Evolutionary conservation across 495 filamentous ascomycete genomes (phyloP).

Genomic region (Chaetomidium leptoderma): DNA sequence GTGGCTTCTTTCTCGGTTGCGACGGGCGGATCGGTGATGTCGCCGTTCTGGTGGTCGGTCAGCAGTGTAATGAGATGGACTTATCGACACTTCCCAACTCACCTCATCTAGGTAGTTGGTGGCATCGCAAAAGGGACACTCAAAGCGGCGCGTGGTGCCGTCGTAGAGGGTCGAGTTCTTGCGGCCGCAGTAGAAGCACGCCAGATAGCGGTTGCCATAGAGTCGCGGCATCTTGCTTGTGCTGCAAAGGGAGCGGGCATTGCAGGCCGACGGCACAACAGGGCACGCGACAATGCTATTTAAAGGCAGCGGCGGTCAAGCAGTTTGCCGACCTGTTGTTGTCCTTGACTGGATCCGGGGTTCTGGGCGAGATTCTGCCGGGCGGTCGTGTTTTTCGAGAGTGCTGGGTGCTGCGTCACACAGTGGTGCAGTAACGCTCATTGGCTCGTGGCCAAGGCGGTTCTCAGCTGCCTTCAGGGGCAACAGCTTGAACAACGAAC

Average conservation of each 20-base stretch:
- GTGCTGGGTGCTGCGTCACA: neutral
- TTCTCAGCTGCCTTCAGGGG: no score
- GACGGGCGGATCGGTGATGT: slow-evolving; percentile 82
- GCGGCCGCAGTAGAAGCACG: slow-evolving; percentile 74
- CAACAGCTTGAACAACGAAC: no score
- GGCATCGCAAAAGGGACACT: slow-evolving; percentile 70
- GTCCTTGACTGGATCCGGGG: neutral
- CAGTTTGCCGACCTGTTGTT: neutral
- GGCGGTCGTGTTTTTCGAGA: slow-evolving; percentile 34
- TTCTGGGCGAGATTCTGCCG: slow-evolving; percentile 27
- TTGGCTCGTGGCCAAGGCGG: no score
- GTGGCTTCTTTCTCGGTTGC: slow-evolving; percentile 37
- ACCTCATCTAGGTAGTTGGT: slow-evolving; percentile 76
- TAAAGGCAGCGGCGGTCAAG: slow-evolving; percentile 1
- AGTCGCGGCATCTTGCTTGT: slow-evolving; percentile 30
- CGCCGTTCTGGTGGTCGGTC: slow-evolving; percentile 56
- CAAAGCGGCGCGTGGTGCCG: slow-evolving; percentile 54
- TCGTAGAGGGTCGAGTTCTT: slow-evolving; percentile 53
- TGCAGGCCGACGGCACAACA: slow-evolving; percentile 8
- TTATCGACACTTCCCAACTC: no score
- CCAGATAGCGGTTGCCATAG: slow-evolving; percentile 39
- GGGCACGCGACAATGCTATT: neutral
- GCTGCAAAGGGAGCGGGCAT: slow-evolving; percentile 11
- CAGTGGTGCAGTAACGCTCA: no score
- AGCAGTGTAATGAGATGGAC: neutral